Conservation (phyloP, 106 monocot genomes). For the Allium sativum region DNA sequence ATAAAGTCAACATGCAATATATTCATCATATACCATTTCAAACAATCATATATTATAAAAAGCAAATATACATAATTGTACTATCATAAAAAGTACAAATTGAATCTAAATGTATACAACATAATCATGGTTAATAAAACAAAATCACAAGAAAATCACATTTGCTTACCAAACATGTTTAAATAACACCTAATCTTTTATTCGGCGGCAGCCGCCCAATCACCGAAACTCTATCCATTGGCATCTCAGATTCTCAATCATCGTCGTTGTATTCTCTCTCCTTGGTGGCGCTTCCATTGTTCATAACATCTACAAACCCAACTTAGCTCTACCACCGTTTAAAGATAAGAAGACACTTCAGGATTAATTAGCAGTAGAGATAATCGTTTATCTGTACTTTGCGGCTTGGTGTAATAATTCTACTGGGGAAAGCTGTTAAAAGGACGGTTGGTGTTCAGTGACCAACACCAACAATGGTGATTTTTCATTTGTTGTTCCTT, state of each 20-base stretch:
- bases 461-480: conserved; percentile 47
- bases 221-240: conserved; percentile 53
- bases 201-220: conserved; percentile 37
- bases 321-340: conserved; percentile 42
- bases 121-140: no score
- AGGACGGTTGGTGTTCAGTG: conserved; percentile 28
- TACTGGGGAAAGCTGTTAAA: conserved; percentile 20
- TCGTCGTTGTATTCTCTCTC: conserved; percentile 51
- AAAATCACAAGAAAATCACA: no score
- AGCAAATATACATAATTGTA: no score
- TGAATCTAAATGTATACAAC: no score
- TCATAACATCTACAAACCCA: conserved; percentile 57
- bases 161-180: no score
- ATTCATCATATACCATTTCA: no score
- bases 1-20: no score
- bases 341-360: not conserved
- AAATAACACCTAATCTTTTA: no score
- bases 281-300: conserved; percentile 60
- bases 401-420: conserved; percentile 19
- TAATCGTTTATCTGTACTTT: conserved; percentile 9
- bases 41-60: no score
- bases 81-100: no score
- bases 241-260: conserved; percentile 43
- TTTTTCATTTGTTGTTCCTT: conserved; percentile 42
- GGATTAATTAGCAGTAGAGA: not conserved